Evolutionary conservation across 2,329 filamentous ascomycete species (phyloP).

Genomic region (Cyphellophora europaea): DNA sequence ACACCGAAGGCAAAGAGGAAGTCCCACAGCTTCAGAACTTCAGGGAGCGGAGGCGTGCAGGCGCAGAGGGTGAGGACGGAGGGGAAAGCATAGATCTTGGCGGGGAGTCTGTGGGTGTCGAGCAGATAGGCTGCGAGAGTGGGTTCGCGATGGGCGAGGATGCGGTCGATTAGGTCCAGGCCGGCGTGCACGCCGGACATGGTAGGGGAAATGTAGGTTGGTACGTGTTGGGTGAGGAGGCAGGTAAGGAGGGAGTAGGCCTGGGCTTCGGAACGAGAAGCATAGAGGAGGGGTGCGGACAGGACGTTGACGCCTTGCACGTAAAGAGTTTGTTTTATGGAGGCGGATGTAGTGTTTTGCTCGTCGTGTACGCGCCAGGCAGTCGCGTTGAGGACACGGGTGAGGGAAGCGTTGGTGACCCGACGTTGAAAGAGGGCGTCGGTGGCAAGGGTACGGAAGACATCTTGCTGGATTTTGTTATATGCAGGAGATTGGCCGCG

Average conservation of each 20-base stretch:
- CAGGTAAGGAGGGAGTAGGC: constrained; percentile 86
- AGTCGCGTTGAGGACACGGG: constrained; percentile 86
- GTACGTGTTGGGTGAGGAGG: constrained; percentile 78
- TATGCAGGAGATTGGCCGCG: constrained; percentile 91
- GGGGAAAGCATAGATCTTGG: constrained; percentile 93
- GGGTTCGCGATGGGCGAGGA: constrained; percentile 81
- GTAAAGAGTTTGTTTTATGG: constrained; percentile 40
- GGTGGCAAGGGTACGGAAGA: constrained; percentile 90
- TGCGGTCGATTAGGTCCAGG: constrained; percentile 81
- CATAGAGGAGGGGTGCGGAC: constrained; percentile 90
- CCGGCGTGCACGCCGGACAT: constrained; percentile 97
- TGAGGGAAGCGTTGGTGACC: constrained; percentile 90
- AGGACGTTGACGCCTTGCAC: constrained; percentile 99
- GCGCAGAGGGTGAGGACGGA: constrained; percentile 91
- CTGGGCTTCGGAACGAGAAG: constrained; percentile 86
- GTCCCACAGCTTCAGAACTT: constrained; percentile 91
- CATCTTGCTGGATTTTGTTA: constrained; percentile 96
- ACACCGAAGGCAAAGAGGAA: constrained; percentile 94
- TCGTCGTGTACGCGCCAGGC: constrained; percentile 89
- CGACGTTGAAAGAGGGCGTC: constrained; percentile 94
- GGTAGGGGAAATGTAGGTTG: constrained; percentile 85
- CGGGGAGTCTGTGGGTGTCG: constrained; percentile 73
- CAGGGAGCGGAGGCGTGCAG: constrained; percentile 87
- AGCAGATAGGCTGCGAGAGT: constrained; percentile 78
- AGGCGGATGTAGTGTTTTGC: constrained; percentile 43